These are phyloP conservation scores for Lanmaoa pseudosensibilis DNA, from an alignment of 768 basidiomycete species.

Conservation along the genomic window DNA sequence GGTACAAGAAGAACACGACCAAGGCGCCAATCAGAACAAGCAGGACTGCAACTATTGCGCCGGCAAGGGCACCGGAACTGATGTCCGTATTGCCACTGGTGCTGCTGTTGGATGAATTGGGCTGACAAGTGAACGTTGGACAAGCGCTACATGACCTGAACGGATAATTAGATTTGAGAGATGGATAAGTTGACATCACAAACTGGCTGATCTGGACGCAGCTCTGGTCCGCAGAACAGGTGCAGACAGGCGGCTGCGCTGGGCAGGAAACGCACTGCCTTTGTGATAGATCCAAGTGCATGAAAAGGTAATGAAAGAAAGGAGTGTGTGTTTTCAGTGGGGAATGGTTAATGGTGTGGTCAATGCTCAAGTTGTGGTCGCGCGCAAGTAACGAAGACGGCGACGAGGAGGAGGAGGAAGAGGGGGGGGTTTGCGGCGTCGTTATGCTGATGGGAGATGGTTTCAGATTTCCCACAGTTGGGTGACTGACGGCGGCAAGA, in stretches of 20 bases:
- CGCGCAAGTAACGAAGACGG: slow-evolving; percentile 16
- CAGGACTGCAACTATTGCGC: slow-evolving; percentile 66
- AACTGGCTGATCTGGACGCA: slow-evolving; percentile 66
- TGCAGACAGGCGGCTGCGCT: slow-evolving; percentile 48
- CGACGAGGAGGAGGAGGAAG: background rate
- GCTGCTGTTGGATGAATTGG: slow-evolving; percentile 20
- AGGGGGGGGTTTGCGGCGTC: slow-evolving; percentile 1
- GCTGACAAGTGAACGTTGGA: slow-evolving; percentile 51
- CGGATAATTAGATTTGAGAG: slow-evolving; percentile 1
- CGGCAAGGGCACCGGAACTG: slow-evolving; percentile 72
- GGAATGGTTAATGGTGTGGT: slow-evolving; percentile 16
- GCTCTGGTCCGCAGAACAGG: slow-evolving; percentile 52
- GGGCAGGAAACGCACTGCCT: slow-evolving; percentile 56
- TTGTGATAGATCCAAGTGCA: slow-evolving; percentile 37
- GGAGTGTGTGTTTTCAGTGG: slow-evolving; percentile 33
- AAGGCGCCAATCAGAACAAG: slow-evolving; percentile 56
- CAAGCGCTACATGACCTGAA: slow-evolving; percentile 61
- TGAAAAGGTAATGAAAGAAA: slow-evolving; percentile 31
- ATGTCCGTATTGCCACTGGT: slow-evolving; percentile 41
- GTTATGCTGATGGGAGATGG: background rate
- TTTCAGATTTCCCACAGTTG: slow-evolving; percentile 3
- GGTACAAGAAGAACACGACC: slow-evolving; percentile 60
- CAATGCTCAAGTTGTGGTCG: slow-evolving; percentile 26
- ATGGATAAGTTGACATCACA: slow-evolving; percentile 18
- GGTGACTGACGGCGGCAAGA: too few species aligned